phyloP scores from a whole-genome alignment of 192 early-diverging fungal genomes.

The Phycomyces nitens region DNA sequence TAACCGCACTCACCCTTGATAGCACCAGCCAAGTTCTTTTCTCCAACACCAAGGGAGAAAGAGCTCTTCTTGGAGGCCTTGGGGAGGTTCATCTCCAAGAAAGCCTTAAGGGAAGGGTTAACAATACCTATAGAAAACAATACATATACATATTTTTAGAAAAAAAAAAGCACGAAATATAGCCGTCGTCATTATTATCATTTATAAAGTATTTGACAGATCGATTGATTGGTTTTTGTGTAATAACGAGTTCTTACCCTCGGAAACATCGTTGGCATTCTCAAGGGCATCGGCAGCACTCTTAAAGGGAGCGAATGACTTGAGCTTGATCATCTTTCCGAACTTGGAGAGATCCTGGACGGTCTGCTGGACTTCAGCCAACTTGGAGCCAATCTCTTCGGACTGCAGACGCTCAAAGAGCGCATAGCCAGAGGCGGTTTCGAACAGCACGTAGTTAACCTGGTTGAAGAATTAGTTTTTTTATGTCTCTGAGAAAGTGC shows the following conservation, averaged over 20 bases:
- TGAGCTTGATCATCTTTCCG: constrained; percentile 85
- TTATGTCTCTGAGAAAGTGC: neutral
- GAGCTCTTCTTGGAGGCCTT: constrained; percentile 72
- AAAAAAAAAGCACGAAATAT: no score
- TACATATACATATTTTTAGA: neutral
- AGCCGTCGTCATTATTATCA: no score
- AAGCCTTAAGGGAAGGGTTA: constrained; percentile 84
- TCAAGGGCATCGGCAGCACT: constrained; percentile 95
- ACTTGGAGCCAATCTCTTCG: constrained; percentile 94
- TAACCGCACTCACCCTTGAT: constrained; percentile 75
- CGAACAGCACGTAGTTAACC: constrained; percentile 78
- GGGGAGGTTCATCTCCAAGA: constrained; percentile 93
- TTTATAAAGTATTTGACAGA: no score
- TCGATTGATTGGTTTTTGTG: neutral
- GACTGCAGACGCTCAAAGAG: constrained; percentile 91
- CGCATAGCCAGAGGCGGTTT: constrained; percentile 95
- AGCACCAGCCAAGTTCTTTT: constrained; percentile 75
- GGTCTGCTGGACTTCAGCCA: constrained; percentile 81
- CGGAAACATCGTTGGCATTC: constrained; percentile 97
- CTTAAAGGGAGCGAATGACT: constrained; percentile 96
- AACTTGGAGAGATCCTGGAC: constrained; percentile 86
- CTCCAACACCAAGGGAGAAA: constrained; percentile 81
- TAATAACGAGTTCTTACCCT: constrained; percentile 58
- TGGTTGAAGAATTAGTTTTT: constrained; percentile 7
- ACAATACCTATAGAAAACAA: constrained; percentile 61